Evolutionary conservation across 805 yeast species (phyloP), one percentile per base, ranked within the genome.

Genomic region (Candida alai): DNA sequence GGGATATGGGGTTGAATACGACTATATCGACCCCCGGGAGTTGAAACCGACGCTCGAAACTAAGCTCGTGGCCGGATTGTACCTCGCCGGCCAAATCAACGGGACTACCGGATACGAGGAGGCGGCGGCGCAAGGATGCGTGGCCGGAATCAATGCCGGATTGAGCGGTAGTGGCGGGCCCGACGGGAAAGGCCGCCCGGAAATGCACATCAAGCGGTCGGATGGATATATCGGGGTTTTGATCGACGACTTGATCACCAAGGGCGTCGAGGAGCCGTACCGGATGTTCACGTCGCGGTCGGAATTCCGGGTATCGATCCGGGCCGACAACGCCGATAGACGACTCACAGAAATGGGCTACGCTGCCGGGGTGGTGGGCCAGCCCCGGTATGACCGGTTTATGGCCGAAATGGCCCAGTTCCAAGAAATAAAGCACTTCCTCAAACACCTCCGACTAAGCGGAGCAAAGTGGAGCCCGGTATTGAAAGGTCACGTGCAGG

Each of bases 61-160:
- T 0, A 88, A 86, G 48, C 57, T 73, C 3, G 77, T 93, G 2
- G 60, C 70, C 8, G 97, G 97, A 0, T 59, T 93, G 23, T 93
- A 62, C 54, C 64, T 93, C 28, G 99, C 98, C 0, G 99, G 99
- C 1, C 99, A 93, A 57, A 93, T 93, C 26, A 93, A 93, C 52
- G 99, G 99, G 21, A 93, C 99, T 0, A 93, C 99, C 0, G 99
- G 99, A 0, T 93, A 93, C 49, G 99, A 93, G 62, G 99, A 93
- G 55, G 99, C 99, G 0, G 96, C 96, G 2, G 84, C 97, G 0
- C 98, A 93, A 52, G 99, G 99, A 1, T 70, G 87, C 35, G 62
- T 93, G 28, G 98, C 99, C 1, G 99, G 99, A 7, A 80, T 89
- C 24, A 93, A 93, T 56, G 97, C 98, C 0, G 96, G 96, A 0